Evolutionary conservation across 2,329 filamentous ascomycete species (phyloP), one percentile per base, ranked within the genome.

Genomic region (Exserohilum turcica): DNA sequence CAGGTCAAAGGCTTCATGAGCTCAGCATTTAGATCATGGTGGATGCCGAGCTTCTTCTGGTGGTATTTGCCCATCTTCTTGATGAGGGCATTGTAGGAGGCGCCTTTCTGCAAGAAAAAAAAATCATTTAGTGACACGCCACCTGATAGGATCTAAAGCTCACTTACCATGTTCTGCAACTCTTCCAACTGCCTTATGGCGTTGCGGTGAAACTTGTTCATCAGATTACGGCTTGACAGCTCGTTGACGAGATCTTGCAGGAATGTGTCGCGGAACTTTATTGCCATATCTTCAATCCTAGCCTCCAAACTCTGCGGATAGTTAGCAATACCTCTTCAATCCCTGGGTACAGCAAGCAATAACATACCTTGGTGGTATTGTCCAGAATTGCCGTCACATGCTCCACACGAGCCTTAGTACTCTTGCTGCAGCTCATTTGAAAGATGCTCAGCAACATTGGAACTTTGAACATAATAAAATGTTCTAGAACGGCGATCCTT

Each of bases 371-470:
- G 5, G 44, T 45, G 6, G 52, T 8, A 5, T 51, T 33, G 2
- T 51, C 12, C 9, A 67, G 37, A n/a, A 56, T 61, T 6, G 27
- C 16, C 0, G 39, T 48, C 2, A 69, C 37, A 7, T 63, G 48
- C 0, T 67, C 46, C n/a, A 54, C 54, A 1, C 64, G 38, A 9
- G 52, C 50, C 5, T 61, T 12, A 3, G 52, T 66, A 1, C 53
- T 54, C 5, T 38, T 53, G 15, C 52, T 64, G 44, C 53, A 63
- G 1, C 59, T 61, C 39, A 68, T 64, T 28, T 63, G 36, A 2
- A 70, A 47, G 1, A 47, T 56, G 37, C 38, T 64, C 1, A 68
- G 29, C 3, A 62, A 33, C 0, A 49, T 57, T 2, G 44, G 43
- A 1, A 59, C 18, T 2, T 21, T 44, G 21, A 43, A 9, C n/a